Conservation (phyloP, 2,329 filamentous ascomycete species). For the Talaromyces sp. region DNA sequence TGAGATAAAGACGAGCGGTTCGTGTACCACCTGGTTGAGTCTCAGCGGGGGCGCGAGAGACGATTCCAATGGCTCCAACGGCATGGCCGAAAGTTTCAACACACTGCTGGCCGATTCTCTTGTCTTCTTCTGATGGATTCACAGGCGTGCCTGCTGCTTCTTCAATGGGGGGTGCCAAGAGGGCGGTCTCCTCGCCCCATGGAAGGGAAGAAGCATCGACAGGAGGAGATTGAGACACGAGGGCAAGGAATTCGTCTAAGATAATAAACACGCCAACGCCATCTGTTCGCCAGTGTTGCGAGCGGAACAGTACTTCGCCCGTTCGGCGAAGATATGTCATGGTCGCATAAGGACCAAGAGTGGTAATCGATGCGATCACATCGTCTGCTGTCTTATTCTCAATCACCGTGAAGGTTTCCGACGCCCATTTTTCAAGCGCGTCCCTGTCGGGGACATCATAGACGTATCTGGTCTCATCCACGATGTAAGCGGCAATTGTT, state of each 20-base stretch:
- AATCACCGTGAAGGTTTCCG: conserved; percentile 12
- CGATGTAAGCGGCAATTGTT: conserved; percentile 12
- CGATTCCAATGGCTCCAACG: conserved; percentile 18
- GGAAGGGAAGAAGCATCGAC: conserved; percentile 17
- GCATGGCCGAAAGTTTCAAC: conserved; percentile 15
- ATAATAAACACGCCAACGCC: conserved; percentile 14
- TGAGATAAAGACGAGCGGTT: conserved; percentile 12
- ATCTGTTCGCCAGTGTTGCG: conserved; percentile 11
- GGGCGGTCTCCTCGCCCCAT: conserved; percentile 22
- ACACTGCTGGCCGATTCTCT: conserved; percentile 11
- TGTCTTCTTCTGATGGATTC: conserved; percentile 7
- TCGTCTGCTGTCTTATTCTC: conserved; percentile 8
- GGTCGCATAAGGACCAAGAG: conserved; percentile 8
- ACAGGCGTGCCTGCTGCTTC: conserved; percentile 15
- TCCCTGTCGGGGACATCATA: conserved; percentile 6
- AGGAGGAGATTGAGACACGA: conserved; percentile 10
- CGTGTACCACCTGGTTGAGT: conserved; percentile 17
- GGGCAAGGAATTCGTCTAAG: conserved; percentile 17
- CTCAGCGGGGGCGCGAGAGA: conserved; percentile 14
- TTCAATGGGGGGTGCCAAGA: conserved; percentile 18
- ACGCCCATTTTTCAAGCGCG: conserved; percentile 10
- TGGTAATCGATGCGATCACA: conserved; percentile 7
- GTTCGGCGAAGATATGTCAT: conserved; percentile 10
- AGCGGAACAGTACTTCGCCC: neutral
- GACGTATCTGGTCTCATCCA: conserved; percentile 9